Base-by-base conservation (phyloP, 306 rosid genomes). In the Gynostemma pentaphyllum region DNA sequence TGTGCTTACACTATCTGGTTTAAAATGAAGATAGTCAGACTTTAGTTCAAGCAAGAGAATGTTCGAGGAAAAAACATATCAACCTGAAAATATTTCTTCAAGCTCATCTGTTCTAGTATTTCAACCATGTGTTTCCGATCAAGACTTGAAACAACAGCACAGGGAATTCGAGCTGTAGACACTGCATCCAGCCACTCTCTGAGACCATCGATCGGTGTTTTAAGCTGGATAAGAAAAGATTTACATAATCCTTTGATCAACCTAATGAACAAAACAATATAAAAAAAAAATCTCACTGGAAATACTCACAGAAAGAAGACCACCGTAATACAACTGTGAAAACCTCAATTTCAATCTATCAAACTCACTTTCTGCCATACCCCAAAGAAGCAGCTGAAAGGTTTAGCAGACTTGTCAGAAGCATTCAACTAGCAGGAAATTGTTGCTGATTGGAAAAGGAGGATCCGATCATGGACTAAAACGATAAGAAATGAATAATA, bases 101-200 rank as follows among this genome's bases (percentile, higher is more conserved):
- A 87, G 18, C 82, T 88, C 88, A 88, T 82, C 57, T 80, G 81
- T 32, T 82, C 88, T 68, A 92, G 75, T 63, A 87, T 80, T 66
- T 88, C 84, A 8, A 80, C 72, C 84, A 92, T 72, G 76, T 71
- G 81, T 88, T 65, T 84, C 68, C 95, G 85, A 84, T 88, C 88
- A 68, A 92, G 88, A 67, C 90, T 92, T 66, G 99, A 92, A 74
- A 88, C 99, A 24, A 92, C 73, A 59, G 99, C 95, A 73, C 99
- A 92, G 42, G 99, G 95, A 64, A 92, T 92, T 27, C 86, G 87
- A 60, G 95, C 96, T 13, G 88, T 88, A 70, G 75, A 70, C 49
- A 92, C 87, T 0, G 96, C 96, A 70, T 88, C 99, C 76, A 92
- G 78, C 99, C 99, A 92, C 67, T 92, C 99, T 72, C 79, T 75